These are phyloP conservation scores for Camellia granthamiana DNA, from an alignment of 148 eudicot genomes.

Conservation along the genomic window DNA sequence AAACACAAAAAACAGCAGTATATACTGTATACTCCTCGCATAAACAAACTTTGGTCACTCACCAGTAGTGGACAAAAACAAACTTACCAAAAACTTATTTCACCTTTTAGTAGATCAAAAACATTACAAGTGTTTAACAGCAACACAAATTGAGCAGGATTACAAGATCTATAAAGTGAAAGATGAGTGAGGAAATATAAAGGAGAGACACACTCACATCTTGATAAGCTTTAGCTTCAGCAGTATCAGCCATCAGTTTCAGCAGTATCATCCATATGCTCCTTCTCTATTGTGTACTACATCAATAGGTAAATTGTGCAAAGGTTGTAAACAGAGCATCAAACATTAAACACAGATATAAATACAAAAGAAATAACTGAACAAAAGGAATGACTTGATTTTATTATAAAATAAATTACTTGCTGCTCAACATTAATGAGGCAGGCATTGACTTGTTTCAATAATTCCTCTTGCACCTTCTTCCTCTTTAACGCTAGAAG, in stretches of 20 bases:
- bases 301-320: background rate
- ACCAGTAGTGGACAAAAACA: background rate
- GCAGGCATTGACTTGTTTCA: conserved; percentile 96
- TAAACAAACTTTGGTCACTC: background rate
- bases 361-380: background rate
- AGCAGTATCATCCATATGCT: conserved; percentile 90
- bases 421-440: conserved; percentile 92
- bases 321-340: background rate
- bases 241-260: conserved; percentile 96
- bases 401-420: conserved; percentile 18
- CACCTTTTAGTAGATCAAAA: background rate
- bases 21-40: background rate
- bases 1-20: background rate
- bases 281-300: conserved; percentile 72
- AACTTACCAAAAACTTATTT: background rate
- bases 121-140: background rate
- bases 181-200: background rate
- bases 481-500: conserved; percentile 88
- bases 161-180: background rate
- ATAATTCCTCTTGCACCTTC: conserved; percentile 88
- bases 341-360: background rate
- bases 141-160: background rate
- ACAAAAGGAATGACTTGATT: background rate
- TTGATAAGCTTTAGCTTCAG: conserved; percentile 97
- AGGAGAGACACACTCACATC: conserved; percentile 55